These are phyloP conservation scores for Gossypium raimondii DNA, from an alignment of 345 rosid genomes.

Conservation along the genomic window DNA sequence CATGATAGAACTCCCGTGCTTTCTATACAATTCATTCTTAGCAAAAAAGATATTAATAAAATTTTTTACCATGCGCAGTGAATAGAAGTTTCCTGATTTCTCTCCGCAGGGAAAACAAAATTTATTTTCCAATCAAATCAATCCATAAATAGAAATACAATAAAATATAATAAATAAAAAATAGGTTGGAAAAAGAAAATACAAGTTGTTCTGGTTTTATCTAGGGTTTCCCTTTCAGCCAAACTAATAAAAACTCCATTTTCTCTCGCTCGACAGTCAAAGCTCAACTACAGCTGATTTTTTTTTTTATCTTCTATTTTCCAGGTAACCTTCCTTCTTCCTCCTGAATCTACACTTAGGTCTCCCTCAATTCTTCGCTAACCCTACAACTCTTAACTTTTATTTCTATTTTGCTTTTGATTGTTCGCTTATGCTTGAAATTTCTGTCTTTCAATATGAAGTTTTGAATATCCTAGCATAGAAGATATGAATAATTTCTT, in stretches of 20 bases:
- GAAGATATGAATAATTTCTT: background rate
- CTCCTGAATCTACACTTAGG: background rate
- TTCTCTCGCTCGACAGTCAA: background rate
- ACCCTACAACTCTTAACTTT: background rate
- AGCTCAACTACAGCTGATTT: background rate
- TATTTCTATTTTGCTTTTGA: background rate
- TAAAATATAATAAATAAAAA: background rate
- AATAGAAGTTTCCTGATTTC: background rate
- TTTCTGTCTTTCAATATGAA: background rate
- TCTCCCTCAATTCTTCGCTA: background rate
- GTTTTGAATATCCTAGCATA: background rate
- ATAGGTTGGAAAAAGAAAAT: background rate
- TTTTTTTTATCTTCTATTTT: background rate
- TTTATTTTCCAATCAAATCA: background rate
- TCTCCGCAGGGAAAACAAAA: background rate
- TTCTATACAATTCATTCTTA: no score
- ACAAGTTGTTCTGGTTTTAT: background rate
- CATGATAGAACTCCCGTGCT: no score
- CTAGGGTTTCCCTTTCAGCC: background rate
- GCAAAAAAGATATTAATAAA: no score
- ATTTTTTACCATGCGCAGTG: no score
- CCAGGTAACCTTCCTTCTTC: background rate
- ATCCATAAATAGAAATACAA: background rate
- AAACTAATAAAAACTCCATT: background rate
- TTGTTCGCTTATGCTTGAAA: background rate